Evolutionary conservation across 129 eudicot genomes (phyloP), one percentile per base, ranked within the genome.

Genomic region (Oenanthe sinensis): DNA sequence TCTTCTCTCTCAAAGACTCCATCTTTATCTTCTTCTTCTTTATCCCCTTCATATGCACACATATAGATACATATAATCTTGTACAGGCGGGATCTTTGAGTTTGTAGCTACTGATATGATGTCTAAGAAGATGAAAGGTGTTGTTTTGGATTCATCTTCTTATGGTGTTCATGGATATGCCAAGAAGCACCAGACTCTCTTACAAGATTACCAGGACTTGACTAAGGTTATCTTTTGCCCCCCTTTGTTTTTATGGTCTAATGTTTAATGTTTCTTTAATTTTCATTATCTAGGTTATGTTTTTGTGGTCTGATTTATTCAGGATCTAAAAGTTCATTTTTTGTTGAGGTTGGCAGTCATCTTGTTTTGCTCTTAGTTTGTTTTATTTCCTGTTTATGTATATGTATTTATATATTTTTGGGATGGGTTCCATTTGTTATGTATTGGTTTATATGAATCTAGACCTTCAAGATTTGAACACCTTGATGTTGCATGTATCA

Each of bases 201-300:
- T 92, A 77, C 97, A 92, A 74, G 96, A 92, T 71, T 92, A 83
- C 48, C 83, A 80, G 22, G 96, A 90, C 50, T 75, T 92, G 79
- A 82, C 82, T 46, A 85, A 87, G 87, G 97, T 92, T 80, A 20
- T 39, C 5, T 81, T 67, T 42, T n/a, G 12, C 33, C 68, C 68
- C 68, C 20, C 45, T 28, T 54, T 52, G 36, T 46, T 24, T 75
- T 33, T 54, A 14, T 55, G 83, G 71, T 82, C 77, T 75, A 14
- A 71, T 60, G 63, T 22, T 72, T 72, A 42, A 54, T 62, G 52
- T 40, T 75, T n/a, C 20, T 48, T 58, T 75, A 65, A 33, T 81
- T 77, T 73, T 16, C 70, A n/a, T 52, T 78, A 63, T 72, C 20
- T 5, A 37, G 28, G 75, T 86, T 33, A 11, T 71, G 44, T 71